These are phyloP conservation scores for Hypsizygus marmoreus DNA, from an alignment of 768 basidiomycete species.

Conservation along the genomic window DNA sequence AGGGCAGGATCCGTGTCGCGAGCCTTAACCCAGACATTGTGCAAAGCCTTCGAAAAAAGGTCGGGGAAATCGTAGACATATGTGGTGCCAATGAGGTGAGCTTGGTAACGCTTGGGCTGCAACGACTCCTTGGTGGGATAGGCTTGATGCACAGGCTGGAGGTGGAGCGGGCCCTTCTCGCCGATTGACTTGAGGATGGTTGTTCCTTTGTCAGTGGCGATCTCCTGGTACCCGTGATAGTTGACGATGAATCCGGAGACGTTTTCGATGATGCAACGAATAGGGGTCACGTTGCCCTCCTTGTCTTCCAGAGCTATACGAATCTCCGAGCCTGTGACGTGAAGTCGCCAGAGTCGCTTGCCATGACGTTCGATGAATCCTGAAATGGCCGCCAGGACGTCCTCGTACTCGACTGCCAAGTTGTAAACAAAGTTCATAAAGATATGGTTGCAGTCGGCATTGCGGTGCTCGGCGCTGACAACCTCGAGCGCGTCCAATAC, in stretches of 20 bases:
- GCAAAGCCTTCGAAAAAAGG: conserved; percentile 95
- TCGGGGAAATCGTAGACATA: conserved; percentile 99
- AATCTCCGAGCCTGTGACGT: conserved; percentile 97
- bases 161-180: conserved; percentile 93
- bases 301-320: conserved; percentile 92
- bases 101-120: conserved; percentile 98
- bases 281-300: conserved; percentile 93
- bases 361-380: conserved; percentile 99
- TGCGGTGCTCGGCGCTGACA: conserved; percentile 85
- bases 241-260: conserved; percentile 99
- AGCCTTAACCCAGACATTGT: conserved; percentile 86
- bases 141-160: conserved; percentile 90
- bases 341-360: conserved; percentile 96
- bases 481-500: conserved; percentile 95
- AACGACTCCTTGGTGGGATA: conserved; percentile 98
- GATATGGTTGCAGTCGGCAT: conserved; percentile 97
- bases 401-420: conserved; percentile 92
- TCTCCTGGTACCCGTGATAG: conserved; percentile 97
- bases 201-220: conserved; percentile 92
- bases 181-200: conserved; percentile 98
- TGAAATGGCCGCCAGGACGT: conserved; percentile 95
- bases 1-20: conserved; percentile 65
- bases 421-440: conserved; percentile 99
- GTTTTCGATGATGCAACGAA: conserved; percentile 98
- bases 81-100: conserved; percentile 96